phyloP scores from a whole-genome alignment of 1,284 basidiomycete genomes.

The Schizophyllum commune region DNA sequence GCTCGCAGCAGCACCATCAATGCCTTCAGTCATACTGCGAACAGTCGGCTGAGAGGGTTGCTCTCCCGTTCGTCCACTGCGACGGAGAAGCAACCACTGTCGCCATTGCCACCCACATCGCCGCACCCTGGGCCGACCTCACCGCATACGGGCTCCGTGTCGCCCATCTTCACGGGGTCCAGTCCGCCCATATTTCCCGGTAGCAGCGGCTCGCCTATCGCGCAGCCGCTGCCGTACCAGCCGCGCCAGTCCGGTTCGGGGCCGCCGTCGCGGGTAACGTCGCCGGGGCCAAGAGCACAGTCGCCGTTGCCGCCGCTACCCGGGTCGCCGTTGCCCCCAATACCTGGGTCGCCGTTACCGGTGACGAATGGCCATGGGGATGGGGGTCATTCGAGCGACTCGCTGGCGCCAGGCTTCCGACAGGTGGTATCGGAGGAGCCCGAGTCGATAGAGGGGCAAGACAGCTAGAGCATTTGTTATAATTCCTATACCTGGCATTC shows the following conservation, averaged over 20 bases:
- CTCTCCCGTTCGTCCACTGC: conserved; percentile 27
- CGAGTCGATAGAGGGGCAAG: background rate
- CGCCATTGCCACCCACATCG: conserved; percentile 16
- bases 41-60: conserved; percentile 35
- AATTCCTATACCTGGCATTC: too few species aligned
- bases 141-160: conserved; percentile 6
- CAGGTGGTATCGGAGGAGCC: background rate
- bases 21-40: conserved; percentile 23
- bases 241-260: background rate
- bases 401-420: background rate
- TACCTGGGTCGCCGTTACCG: background rate
- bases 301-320: background rate
- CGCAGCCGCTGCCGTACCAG: background rate
- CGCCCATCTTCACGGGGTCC: background rate
- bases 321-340: background rate
- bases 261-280: background rate
- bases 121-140: conserved; percentile 5
- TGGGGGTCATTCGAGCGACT: background rate
- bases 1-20: conserved; percentile 25
- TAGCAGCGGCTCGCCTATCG: background rate
- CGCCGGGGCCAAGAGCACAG: background rate
- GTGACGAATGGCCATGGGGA: background rate
- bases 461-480: background rate
- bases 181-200: too few species aligned
- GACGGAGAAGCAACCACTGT: conserved; percentile 31